Evolutionary conservation across 805 yeast genomes (phyloP).

Genomic region (Kodamaea hsintzibuensis): DNA sequence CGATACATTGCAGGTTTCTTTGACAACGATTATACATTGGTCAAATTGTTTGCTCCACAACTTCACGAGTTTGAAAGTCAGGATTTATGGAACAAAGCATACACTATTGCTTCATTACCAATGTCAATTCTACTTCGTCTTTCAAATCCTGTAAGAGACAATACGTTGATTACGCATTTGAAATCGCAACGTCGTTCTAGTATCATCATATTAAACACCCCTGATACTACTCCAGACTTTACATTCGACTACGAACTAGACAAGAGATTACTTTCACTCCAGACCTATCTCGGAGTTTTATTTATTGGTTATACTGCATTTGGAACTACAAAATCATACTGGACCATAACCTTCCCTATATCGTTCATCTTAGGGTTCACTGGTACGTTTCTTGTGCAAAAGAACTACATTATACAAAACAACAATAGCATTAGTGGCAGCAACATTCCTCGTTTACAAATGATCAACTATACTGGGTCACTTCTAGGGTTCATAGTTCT

Average conservation of each 20-base stretch:
- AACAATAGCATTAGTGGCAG: constrained; percentile 1
- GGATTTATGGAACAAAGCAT: constrained; percentile 13
- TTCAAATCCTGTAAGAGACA: constrained; percentile 36
- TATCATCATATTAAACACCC: background rate
- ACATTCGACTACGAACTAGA: constrained; percentile 22
- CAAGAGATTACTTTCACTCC: constrained; percentile 23
- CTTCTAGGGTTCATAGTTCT: constrained; percentile 65
- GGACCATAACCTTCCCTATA: constrained; percentile 16
- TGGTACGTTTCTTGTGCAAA: constrained; percentile 8
- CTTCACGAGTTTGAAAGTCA: constrained; percentile 13
- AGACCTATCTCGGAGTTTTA: constrained; percentile 29
- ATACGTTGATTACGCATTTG: constrained; percentile 6
- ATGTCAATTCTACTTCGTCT: constrained; percentile 26
- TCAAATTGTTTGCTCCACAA: constrained; percentile 19
- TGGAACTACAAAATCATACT: constrained; percentile 7
- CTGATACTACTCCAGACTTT: background rate
- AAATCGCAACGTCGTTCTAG: background rate
- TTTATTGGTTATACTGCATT: constrained; percentile 22
- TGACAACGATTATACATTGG: background rate
- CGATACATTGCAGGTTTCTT: background rate
- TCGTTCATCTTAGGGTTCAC: constrained; percentile 9
- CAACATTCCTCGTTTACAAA: constrained; percentile 10
- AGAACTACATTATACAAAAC: constrained; percentile 7
- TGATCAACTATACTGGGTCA: constrained; percentile 30
- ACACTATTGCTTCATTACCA: constrained; percentile 21